phyloP scores from a whole-genome alignment of 2,329 filamentous ascomycete species.

The Pseudogymnoascus sp. region DNA sequence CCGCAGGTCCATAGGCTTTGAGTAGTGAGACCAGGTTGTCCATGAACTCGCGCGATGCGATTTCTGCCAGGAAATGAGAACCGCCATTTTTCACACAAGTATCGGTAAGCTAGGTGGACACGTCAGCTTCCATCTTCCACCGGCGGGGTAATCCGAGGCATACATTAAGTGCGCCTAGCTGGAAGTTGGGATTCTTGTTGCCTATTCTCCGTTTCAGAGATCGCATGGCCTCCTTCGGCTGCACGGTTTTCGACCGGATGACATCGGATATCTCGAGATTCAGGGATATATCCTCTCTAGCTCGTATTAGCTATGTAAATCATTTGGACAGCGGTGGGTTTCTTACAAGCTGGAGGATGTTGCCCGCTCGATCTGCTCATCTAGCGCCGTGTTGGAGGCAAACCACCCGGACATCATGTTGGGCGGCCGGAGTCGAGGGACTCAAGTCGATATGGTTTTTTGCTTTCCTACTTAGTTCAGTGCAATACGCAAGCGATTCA shows the following conservation, averaged over 20 bases:
- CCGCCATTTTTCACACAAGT: slow-evolving; percentile 99
- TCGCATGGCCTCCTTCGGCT: slow-evolving; percentile 96
- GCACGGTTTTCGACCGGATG: slow-evolving; percentile 94
- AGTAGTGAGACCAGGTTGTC: slow-evolving; percentile 89
- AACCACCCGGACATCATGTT: slow-evolving; percentile 94
- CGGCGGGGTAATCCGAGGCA: slow-evolving; percentile 6
- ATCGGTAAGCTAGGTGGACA: slow-evolving; percentile 65
- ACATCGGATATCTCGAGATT: slow-evolving; percentile 98
- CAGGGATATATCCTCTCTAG: slow-evolving; percentile 87
- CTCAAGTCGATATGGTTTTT: background rate
- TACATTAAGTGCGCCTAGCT: slow-evolving; percentile 90
- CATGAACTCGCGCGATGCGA: slow-evolving; percentile 96
- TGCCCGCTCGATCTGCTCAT: slow-evolving; percentile 94
- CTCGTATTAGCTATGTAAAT: slow-evolving; percentile 19
- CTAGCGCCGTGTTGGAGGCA: slow-evolving; percentile 82
- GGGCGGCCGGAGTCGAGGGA: slow-evolving; percentile 8
- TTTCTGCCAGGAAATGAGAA: slow-evolving; percentile 87
- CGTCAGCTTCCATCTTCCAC: background rate
- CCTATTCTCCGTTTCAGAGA: slow-evolving; percentile 89
- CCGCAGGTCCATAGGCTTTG: slow-evolving; percentile 64
- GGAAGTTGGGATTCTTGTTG: slow-evolving; percentile 95
- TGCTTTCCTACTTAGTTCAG: background rate
- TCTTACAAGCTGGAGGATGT: slow-evolving; percentile 86
- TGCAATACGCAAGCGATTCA: background rate
- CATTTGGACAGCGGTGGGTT: slow-evolving; percentile 11